Base-by-base conservation (phyloP, 2,329 filamentous ascomycete species). In the Aspergillaceae sp. region DNA sequence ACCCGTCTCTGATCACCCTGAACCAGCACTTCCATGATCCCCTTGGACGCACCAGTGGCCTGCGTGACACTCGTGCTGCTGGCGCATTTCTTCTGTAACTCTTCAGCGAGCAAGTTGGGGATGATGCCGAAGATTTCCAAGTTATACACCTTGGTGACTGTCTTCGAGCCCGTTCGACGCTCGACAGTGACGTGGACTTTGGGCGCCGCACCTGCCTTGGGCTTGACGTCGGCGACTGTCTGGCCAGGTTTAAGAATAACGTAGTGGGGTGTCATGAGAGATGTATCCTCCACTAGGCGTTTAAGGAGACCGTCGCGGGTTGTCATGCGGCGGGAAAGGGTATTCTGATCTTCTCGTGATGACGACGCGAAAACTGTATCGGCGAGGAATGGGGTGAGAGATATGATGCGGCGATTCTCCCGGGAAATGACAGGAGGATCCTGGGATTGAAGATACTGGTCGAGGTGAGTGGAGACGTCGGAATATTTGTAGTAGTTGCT, bases 61-160 rank as follows among this genome's bases (percentile, higher is more conserved):
- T 80, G 77, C 32, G 78, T 74, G 1, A 84, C 78, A 49, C 78
- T 83, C 8, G 81, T 82, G 47, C 76, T 80, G n/a, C 82, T 80
- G 2, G 82, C 82, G 58, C 82, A 85, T 30, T 77, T 76, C 66
- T 82, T 84, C 56, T 82, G 73, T 55, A 86, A 56, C 59, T 85
- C 82, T 48, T 84, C 82, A 2, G 80, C 80, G 45, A 85, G 66
- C 2, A 77, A 65, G 40, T 74, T 73, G 0, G 82, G 78, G 11
- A 76, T 72, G 38, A 85, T 76, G 28, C 76, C 74, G 53, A 82
- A 85, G 0, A 73, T 64, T 55, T 85, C 82, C 29, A 85, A 58
- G 3, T 79, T 79, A 10, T 72, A 75, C 1, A 84, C 69, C 54
- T 78, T 81, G 3, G 82, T 84, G 2, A 81, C 78, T 2, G 76